A percentile compares a stretch with the other conserved stretches of the same genome.
Evolutionary conservation across 257 asterid species (phyloP).

Genomic region (Rhazya stricta): DNA sequence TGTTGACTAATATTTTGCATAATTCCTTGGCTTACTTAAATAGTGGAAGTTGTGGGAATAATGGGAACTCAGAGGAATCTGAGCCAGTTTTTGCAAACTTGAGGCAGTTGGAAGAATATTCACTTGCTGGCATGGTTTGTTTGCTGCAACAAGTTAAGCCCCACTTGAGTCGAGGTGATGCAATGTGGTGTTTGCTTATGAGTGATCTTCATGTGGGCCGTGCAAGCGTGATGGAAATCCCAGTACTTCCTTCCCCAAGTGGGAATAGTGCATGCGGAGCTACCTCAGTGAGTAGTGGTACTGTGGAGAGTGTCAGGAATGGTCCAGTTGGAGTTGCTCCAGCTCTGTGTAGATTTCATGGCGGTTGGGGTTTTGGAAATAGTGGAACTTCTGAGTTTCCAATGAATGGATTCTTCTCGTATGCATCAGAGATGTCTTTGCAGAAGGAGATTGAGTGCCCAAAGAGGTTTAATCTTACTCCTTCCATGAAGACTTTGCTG

Average conservation of each 20-base stretch:
- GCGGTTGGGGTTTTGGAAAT: slow-evolving; percentile 85
- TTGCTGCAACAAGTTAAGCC: slow-evolving; percentile 86
- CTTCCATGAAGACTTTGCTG: slow-evolving; percentile 76
- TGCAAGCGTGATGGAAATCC: slow-evolving; percentile 87
- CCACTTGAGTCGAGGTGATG: slow-evolving; percentile 72
- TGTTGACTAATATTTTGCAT: slow-evolving; percentile 64
- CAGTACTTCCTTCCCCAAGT: slow-evolving; percentile 46
- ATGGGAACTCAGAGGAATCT: slow-evolving; percentile 33
- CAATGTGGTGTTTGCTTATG: slow-evolving; percentile 96
- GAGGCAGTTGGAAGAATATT: slow-evolving; percentile 78
- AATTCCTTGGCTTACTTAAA: slow-evolving; percentile 67
- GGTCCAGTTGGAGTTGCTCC: slow-evolving; percentile 74
- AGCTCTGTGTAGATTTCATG: slow-evolving; percentile 71
- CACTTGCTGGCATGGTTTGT: slow-evolving; percentile 79
- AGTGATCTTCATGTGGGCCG: slow-evolving; percentile 83
- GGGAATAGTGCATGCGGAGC: slow-evolving; percentile 35
- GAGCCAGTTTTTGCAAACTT: slow-evolving; percentile 52
- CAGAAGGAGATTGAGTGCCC: slow-evolving; percentile 89
- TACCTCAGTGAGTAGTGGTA: slow-evolving; percentile 26
- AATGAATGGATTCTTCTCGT: slow-evolving; percentile 46
- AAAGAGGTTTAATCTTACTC: slow-evolving; percentile 80
- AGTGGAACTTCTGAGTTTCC: slow-evolving; percentile 64
- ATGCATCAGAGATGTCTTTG: slow-evolving; percentile 52
- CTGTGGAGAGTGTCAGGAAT: slow-evolving; percentile 36
- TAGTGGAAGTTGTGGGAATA: slow-evolving; percentile 34